Base-by-base conservation (phyloP, 1,284 basidiomycete genomes). In the Apiotrichum akiyoshidainum region DNA sequence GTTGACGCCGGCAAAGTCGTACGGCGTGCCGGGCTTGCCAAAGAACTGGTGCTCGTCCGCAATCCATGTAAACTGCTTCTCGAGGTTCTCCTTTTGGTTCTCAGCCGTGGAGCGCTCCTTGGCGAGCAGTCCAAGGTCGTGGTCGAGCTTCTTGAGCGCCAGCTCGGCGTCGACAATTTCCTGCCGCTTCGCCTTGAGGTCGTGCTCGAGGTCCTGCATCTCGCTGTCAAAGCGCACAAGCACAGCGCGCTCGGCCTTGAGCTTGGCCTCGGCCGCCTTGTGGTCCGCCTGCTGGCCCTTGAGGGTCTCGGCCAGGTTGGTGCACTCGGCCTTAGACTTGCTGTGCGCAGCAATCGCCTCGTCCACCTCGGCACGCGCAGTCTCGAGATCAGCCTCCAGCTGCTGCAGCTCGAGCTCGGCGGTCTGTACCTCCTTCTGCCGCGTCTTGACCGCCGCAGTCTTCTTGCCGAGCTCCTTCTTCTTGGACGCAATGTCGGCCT, bases 51-150 rank as follows among this genome's bases (percentile, higher is more conserved):
- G 84, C 71, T 98, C 94, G 52, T 92, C 86, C 13, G 75, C 71
- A 63, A 99, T 97, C 95, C 96, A 99, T 0, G 87, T 83, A 68
- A 89, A 85, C 72, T 87, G 85, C 68, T 87, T 86, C 79, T 97
- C 93, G 13, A 97, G 81, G 52, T 74, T 74, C 59, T 75, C 71
- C 63, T 71, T 74, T 46, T 67, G 80, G 78, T 41, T 80, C 69
- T 88, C 77, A 82, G 89, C 83, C 14, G 85, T 69, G 58, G 68
- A 58, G 79, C 83, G 81, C 60, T 79, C 77, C 64, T 81, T 81
- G 31, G 77, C 68, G 2, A 77, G 70, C 53, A 78, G 74, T 44
- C 79, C 80, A 17, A 83, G 69, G 44, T 84, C 83, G 68, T 85
- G 83, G 55, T 81, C 79, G 19, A 81, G 66, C 68, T 82, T 81